Base-by-base conservation (phyloP, 2,329 filamentous ascomycete species). In the Sporothrix pseudoabietina region DNA sequence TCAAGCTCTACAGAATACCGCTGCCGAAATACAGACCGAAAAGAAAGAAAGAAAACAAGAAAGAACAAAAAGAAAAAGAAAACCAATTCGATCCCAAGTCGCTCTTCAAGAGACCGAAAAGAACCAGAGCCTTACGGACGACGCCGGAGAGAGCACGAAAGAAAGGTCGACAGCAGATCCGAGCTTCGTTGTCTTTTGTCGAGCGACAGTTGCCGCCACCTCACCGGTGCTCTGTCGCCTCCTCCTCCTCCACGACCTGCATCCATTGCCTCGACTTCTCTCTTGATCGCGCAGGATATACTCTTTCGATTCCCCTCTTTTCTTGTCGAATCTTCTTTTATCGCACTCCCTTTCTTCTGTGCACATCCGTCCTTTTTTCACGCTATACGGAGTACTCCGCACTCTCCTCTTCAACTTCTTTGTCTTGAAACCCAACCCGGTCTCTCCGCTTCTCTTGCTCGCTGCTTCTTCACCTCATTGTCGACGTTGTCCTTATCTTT, bases 181-280 rank as follows among this genome's bases (percentile, higher is more conserved):
- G 61, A 68, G 61, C 61, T 63, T 63, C 35, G 41, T 19, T 52
- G 66, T 55, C 47, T 69, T 49, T 49, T 49, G 47, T 69, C n/a
- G 47, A 54, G 65, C 65, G 66, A 69, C 66, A 69, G 26, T 69
- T 69, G 10, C 66, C 44, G 47, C 30, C 30, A 49, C 44, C 44
- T 44, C 61, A 32, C 47, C 30, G 44, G 30, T 69, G 30, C 47
- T 30, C 44, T 54, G 66, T 69, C 66, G 47, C 66, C 65, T 69
- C 65, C 63, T 49, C 65, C 63, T 49, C 61, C 39, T 39, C 59
- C 39, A 66, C 61, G 39, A 47, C 39, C 61, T 26, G 5, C 22
- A 47, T 22, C 22, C 61, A 47, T 66, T 47, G 61, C 61, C 39
- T 66, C 61, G 22, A 66, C 61, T 30, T 14, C 3, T 32, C 7